A percentile compares a stretch with the other conserved stretches of the same genome.
Evolutionary conservation across 2,329 filamentous ascomycete genomes (phyloP).

Genomic region (Sarocladium kiliense): DNA sequence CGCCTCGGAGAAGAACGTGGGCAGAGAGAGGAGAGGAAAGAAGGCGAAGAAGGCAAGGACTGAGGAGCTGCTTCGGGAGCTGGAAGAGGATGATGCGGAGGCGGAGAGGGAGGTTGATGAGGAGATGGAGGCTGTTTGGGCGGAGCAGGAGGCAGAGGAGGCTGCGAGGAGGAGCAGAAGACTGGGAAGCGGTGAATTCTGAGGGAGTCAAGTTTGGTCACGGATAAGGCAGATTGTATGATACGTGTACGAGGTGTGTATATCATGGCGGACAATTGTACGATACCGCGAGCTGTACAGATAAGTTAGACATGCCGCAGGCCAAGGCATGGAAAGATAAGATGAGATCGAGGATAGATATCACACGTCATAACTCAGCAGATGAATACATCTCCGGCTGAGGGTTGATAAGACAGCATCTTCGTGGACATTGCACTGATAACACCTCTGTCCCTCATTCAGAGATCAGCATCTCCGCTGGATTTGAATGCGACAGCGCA

Average conservation of each 20-base stretch:
- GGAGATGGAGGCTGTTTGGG: slow-evolving; percentile 27
- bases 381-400: slow-evolving; percentile 6
- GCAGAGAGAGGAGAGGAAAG: slow-evolving; percentile 35
- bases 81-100: slow-evolving; percentile 26
- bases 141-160: slow-evolving; percentile 18
- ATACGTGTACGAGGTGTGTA: neutral
- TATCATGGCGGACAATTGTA: neutral
- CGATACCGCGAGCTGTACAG: neutral
- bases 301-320: neutral
- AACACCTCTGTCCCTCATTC: too few relatives aligned
- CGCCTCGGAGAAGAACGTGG: slow-evolving; percentile 30
- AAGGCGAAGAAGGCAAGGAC: slow-evolving; percentile 34
- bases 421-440: neutral
- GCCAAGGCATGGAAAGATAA: neutral
- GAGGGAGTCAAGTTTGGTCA: neutral
- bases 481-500: neutral
- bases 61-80: slow-evolving; percentile 30
- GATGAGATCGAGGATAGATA: too few relatives aligned
- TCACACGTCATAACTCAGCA: too few relatives aligned
- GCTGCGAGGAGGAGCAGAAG: slow-evolving; percentile 11
- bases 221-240: neutral
- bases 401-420: neutral
- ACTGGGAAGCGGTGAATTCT: slow-evolving; percentile 5
- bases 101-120: slow-evolving; percentile 24
- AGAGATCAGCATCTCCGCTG: neutral